Conservation (phyloP, 2,329 filamentous ascomycete genomes). For the Penicillium sp. region DNA sequence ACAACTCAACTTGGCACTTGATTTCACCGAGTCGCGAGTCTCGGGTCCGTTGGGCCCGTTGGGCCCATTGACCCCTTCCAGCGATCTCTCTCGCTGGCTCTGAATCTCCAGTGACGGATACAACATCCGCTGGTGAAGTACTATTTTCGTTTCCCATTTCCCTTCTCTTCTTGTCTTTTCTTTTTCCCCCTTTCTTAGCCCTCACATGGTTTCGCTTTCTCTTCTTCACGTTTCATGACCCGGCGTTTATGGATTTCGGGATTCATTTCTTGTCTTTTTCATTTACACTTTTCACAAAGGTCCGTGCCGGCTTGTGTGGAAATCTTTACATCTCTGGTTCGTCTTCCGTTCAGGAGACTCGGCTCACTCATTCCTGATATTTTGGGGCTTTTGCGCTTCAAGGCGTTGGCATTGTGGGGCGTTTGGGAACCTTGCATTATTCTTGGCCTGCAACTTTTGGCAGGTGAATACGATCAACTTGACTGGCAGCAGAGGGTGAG, state of each 20-base stretch:
- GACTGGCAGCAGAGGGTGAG: constrained; percentile 17
- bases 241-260: constrained; percentile 12
- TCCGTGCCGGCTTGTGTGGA: constrained; percentile 3
- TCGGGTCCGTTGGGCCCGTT: constrained; percentile 6
- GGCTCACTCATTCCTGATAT: not conserved
- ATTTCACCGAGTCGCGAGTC: constrained; percentile 22
- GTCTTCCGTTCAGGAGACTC: no score
- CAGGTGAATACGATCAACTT: constrained; percentile 19
- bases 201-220: constrained; percentile 1
- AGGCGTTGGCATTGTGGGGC: constrained; percentile 21
- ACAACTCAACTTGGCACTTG: constrained; percentile 50
- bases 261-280: not conserved
- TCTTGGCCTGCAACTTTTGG: constrained; percentile 9
- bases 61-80: constrained; percentile 20
- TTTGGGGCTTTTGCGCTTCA: not conserved
- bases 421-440: constrained; percentile 16
- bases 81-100: constrained; percentile 34
- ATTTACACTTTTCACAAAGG: not conserved
- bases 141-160: constrained; percentile 1
- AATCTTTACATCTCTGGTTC: no score
- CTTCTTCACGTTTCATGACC: constrained; percentile 18
- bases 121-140: constrained; percentile 4
- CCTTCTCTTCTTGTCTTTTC: constrained; percentile 13
- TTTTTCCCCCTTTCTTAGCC: constrained; percentile 8
- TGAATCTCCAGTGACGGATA: constrained; percentile 15